phyloP scores from a whole-genome alignment of 1,139 yeast species.

The Blastobotrys elegans region DNA sequence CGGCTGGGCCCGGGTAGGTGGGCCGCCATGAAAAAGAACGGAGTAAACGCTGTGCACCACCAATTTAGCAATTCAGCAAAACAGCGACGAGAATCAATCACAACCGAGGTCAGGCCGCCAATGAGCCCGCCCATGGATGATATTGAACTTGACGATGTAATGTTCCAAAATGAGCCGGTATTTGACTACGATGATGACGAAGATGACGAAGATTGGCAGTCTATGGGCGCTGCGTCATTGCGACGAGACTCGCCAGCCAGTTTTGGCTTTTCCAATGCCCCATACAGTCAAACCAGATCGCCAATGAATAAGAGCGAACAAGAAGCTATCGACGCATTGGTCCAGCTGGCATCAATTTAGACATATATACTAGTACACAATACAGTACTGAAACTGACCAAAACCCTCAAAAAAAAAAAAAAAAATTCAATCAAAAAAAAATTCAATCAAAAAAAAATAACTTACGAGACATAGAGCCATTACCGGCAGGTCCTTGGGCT shows the following conservation, averaged over 20 bases:
- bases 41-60: not conserved
- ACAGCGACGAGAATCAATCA: constrained; percentile 48
- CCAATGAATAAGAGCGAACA: constrained; percentile 27
- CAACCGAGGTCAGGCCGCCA: constrained; percentile 31
- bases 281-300: constrained; percentile 8
- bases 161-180: constrained; percentile 26
- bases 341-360: constrained; percentile 30
- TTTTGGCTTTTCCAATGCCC: constrained; percentile 13
- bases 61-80: not conserved
- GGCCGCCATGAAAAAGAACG: constrained; percentile 41
- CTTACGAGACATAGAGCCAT: no score
- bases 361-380: constrained; percentile 1
- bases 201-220: constrained; percentile 94
- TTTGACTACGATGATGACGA: constrained; percentile 31
- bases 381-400: no score
- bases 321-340: constrained; percentile 38
- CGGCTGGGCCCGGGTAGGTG: constrained; percentile 99
- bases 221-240: constrained; percentile 64
- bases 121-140: constrained; percentile 39
- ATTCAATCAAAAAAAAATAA: no score
- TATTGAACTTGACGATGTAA: constrained; percentile 36
- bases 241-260: constrained; percentile 22
- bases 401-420: no score
- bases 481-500: no score
- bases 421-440: no score